phyloP scores from a whole-genome alignment of 768 basidiomycete genomes.

The Cystofilobasidium macerans region DNA sequence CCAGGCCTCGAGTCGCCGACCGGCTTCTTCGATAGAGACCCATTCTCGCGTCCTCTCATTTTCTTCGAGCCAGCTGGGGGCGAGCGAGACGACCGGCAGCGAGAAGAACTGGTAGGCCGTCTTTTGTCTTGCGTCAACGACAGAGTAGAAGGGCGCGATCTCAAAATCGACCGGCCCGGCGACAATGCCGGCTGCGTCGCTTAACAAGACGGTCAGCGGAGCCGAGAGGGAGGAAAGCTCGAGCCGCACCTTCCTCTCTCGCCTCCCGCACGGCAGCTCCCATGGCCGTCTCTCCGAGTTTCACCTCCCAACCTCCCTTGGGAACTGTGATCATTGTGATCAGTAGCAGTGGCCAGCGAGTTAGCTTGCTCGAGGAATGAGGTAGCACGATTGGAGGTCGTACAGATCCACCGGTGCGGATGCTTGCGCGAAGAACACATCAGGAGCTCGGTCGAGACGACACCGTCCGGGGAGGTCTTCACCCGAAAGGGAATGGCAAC shows the following conservation, averaged over 20 bases:
- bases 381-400: not conserved
- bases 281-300: not conserved
- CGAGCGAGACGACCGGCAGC: not conserved
- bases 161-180: not conserved
- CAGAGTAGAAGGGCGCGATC: not conserved
- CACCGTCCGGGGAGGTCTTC: not conserved
- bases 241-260: constrained; percentile 8
- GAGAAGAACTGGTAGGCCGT: constrained; percentile 16
- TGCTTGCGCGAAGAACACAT: constrained; percentile 14
- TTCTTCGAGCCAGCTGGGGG: constrained; percentile 5
- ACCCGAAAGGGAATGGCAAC: constrained; percentile 15
- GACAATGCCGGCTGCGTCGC: constrained; percentile 8
- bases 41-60: constrained; percentile 6
- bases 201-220: not conserved
- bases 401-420: constrained; percentile 8
- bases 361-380: not conserved
- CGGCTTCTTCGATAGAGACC: constrained; percentile 4
- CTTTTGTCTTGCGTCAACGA: not conserved
- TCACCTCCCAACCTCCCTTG: constrained; percentile 13
- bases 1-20: constrained; percentile 11
- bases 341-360: not conserved
- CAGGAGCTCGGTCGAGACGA: not conserved
- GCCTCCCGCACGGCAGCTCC: constrained; percentile 15
- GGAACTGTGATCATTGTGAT: not conserved
- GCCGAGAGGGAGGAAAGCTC: not conserved